Base-by-base conservation (phyloP, 2,329 filamentous ascomycete species). In the Diaporthe vaccinii region DNA sequence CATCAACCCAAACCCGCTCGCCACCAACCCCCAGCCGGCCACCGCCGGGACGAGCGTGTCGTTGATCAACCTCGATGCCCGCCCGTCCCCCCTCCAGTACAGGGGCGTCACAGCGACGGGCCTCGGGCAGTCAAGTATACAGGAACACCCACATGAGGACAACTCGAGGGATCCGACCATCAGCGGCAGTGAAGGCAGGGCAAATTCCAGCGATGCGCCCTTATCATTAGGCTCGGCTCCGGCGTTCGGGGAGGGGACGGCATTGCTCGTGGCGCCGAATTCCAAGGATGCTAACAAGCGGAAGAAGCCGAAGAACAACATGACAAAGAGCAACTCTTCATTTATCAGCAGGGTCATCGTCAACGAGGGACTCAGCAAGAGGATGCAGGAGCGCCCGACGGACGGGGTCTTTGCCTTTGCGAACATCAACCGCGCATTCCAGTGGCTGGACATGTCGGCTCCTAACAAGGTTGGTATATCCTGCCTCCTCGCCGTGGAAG, bases 281-380 rank as follows among this genome's bases (percentile, higher is more conserved):
- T 87, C 89, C 41, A 95, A 95, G 80, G 94, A 96, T 80, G 89
- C 91, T 55, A 92, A 91, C 78, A 98, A 98, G 87, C 90, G 92
- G 82, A 91, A 93, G 81, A 99, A 99, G 84, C 97, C 97, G 3
- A 99, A 98, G 89, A 98, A 96, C 85, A 98, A 97, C 83, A 97
- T 99, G 83, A 93, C 96, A 71, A 99, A 99, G 88, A 98, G 95
- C 86, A 98, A 98, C 84, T 99, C 97, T 14, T 98, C 96, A 0
- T 99, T 98, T 82, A 97, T 99, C 41, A 98, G 96, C n/a, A 89
- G 97, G 73, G 96, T 98, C 44, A 98, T 98, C 78, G 93, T 95
- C 22, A 94, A 98, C 80, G 97, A 99, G 80, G 89, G 89, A 6
- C 84, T 97, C 73, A 89, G 90, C 31, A 98, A 97, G 84, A 92